Percentiles rank a stretch among this genome's conserved stretches.
These are phyloP conservation scores for Cyberlindnera euphorbiiphila DNA, from an alignment of 805 yeast species.

Conservation along the genomic window DNA sequence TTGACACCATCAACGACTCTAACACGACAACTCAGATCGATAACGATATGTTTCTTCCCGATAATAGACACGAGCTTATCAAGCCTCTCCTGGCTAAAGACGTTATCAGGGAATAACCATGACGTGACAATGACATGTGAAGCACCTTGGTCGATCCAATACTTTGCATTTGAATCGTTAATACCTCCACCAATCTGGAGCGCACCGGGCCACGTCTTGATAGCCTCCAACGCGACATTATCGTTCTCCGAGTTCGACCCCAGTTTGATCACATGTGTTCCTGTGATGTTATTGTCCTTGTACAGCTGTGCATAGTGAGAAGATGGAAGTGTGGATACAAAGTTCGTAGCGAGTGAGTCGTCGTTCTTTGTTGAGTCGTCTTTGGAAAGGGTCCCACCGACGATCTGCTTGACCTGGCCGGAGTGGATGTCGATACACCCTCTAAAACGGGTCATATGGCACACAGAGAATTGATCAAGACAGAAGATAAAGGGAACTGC, in stretches of 20 bases:
- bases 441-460: slow-evolving; percentile 73
- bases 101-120: slow-evolving; percentile 73
- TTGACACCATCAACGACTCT: slow-evolving; percentile 23
- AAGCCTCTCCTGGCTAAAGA: slow-evolving; percentile 50
- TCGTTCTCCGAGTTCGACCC: slow-evolving; percentile 78
- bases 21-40: slow-evolving; percentile 83
- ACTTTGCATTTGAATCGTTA: slow-evolving; percentile 61
- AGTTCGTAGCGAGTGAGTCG: slow-evolving; percentile 56
- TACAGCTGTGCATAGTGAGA: slow-evolving; percentile 74
- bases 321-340: slow-evolving; percentile 71
- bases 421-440: slow-evolving; percentile 96
- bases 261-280: slow-evolving; percentile 91
- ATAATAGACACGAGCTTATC: slow-evolving; percentile 45
- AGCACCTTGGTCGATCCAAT: slow-evolving; percentile 79
- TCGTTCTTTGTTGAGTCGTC: slow-evolving; percentile 37
- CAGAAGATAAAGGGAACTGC: background rate
- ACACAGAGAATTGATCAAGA: too few relatives aligned
- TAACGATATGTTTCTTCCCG: slow-evolving; percentile 67
- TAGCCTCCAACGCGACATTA: slow-evolving; percentile 73
- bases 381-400: slow-evolving; percentile 82
- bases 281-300: slow-evolving; percentile 49
- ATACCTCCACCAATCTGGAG: slow-evolving; percentile 96
- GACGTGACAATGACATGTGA: slow-evolving; percentile 89
- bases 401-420: slow-evolving; percentile 95
- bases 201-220: slow-evolving; percentile 64